Percentiles rank a stretch among this genome's conserved stretches.
Conservation (phyloP, 768 basidiomycete genomes). For the Suillus luteus region DNA sequence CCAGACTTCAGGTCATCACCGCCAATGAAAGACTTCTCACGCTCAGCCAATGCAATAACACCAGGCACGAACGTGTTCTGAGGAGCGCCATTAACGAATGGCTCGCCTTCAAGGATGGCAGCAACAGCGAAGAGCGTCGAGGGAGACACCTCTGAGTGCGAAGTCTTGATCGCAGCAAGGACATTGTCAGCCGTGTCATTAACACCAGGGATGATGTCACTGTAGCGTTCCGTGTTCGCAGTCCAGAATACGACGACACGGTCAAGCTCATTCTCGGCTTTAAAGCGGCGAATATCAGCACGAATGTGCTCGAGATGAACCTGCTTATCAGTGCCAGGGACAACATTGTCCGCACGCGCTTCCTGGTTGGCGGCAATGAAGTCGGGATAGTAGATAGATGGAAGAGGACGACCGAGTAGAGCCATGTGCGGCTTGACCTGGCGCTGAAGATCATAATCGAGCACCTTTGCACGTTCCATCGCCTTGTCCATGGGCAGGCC, state of each 20-base stretch:
- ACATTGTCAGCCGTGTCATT: conserved; percentile 94
- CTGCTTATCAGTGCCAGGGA: conserved; percentile 85
- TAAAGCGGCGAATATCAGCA: conserved; percentile 93
- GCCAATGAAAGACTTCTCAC: conserved; percentile 88
- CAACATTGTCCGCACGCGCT: conserved; percentile 90
- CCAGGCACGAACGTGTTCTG: conserved; percentile 99
- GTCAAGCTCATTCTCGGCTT: conserved; percentile 78
- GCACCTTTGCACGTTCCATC: conserved; percentile 90
- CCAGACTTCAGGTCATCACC: conserved; percentile 98
- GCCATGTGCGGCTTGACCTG: conserved; percentile 90
- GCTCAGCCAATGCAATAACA: conserved; percentile 89
- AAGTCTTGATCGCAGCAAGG: conserved; percentile 75
- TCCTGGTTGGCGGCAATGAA: conserved; percentile 99
- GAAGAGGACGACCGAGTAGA: conserved; percentile 77
- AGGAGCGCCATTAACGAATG: conserved; percentile 96
- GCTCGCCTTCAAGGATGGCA: conserved; percentile 90
- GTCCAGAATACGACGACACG: conserved; percentile 97
- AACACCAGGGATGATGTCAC: conserved; percentile 89
- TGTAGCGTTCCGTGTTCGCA: conserved; percentile 97
- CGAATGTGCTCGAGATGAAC: conserved; percentile 91
- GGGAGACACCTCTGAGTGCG: conserved; percentile 94
- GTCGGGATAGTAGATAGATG: conserved; percentile 96
- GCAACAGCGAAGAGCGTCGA: conserved; percentile 96
- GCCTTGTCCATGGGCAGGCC: conserved; percentile 82
- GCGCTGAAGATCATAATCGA: conserved; percentile 96